phyloP scores from a whole-genome alignment of 768 basidiomycete genomes.

The Cystobasidium ongulense region DNA sequence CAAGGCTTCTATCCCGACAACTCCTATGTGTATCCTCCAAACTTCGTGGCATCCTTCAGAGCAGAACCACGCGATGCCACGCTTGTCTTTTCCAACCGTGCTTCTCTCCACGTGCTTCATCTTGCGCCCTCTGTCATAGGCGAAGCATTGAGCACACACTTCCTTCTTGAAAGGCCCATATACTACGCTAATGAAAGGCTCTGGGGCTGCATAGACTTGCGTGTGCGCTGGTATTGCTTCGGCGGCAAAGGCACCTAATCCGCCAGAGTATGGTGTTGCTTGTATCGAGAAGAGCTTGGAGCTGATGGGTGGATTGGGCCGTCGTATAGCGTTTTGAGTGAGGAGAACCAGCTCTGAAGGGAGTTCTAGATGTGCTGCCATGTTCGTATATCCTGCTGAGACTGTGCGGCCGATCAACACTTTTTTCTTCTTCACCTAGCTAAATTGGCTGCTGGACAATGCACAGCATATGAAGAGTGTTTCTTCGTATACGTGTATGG shows the following conservation, averaged over 20 bases:
- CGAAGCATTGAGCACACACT: conserved; percentile 11
- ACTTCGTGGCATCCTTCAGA: background rate
- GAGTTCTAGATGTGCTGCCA: background rate
- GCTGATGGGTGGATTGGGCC: background rate
- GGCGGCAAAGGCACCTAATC: background rate
- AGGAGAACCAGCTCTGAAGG: background rate
- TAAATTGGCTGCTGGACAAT: no score
- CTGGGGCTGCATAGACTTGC: background rate
- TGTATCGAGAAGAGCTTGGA: background rate
- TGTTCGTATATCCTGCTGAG: background rate
- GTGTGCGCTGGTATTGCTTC: background rate
- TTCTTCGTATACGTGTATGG: no score
- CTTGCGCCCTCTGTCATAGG: conserved; percentile 19
- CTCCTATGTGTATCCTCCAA: background rate
- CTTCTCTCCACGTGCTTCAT: conserved; percentile 10
- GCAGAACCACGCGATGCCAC: conserved; percentile 22
- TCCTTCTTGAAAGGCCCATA: conserved; percentile 19
- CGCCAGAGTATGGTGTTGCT: background rate
- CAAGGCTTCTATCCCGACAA: background rate
- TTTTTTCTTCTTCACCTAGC: no score
- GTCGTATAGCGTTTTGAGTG: background rate
- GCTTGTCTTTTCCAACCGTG: background rate
- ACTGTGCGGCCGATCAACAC: background rate
- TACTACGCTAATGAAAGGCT: conserved; percentile 13
- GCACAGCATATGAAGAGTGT: no score